Evolutionary conservation across 176 grass and related monocot species (phyloP).

Genomic region (Poa pratensis): DNA sequence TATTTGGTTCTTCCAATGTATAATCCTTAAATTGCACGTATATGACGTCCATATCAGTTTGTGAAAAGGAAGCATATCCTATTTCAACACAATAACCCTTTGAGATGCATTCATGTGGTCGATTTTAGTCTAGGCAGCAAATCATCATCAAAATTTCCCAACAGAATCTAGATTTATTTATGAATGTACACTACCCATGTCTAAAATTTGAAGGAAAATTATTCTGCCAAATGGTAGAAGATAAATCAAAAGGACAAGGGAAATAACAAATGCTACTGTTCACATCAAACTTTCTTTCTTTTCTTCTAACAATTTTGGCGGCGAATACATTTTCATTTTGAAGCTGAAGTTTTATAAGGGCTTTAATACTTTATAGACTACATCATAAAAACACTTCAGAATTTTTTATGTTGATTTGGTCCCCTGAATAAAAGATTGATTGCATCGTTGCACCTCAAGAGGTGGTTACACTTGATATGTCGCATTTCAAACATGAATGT

Average conservation of each 20-base stretch:
- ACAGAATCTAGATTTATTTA: not conserved
- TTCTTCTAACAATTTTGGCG: not conserved
- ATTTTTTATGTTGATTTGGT: constrained; percentile 2
- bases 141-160: not conserved
- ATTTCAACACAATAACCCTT: not conserved
- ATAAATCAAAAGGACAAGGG: constrained; percentile 7
- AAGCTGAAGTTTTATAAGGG: constrained; percentile 1
- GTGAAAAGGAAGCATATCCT: constrained; percentile 18
- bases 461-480: not conserved
- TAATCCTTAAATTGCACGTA: not conserved
- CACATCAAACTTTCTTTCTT: not conserved
- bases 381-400: not conserved
- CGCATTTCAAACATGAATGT: not conserved
- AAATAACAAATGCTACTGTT: not conserved
- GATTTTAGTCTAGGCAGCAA: not conserved
- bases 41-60: not conserved
- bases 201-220: not conserved
- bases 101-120: not conserved
- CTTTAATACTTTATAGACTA: constrained; percentile 18
- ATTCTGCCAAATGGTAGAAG: not conserved
- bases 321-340: not conserved
- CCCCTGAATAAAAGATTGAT: not conserved
- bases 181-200: not conserved
- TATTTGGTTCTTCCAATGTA: not conserved
- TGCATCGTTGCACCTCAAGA: not conserved